phyloP scores from a whole-genome alignment of 768 basidiomycete species.

The Rhizopogon rudus region DNA sequence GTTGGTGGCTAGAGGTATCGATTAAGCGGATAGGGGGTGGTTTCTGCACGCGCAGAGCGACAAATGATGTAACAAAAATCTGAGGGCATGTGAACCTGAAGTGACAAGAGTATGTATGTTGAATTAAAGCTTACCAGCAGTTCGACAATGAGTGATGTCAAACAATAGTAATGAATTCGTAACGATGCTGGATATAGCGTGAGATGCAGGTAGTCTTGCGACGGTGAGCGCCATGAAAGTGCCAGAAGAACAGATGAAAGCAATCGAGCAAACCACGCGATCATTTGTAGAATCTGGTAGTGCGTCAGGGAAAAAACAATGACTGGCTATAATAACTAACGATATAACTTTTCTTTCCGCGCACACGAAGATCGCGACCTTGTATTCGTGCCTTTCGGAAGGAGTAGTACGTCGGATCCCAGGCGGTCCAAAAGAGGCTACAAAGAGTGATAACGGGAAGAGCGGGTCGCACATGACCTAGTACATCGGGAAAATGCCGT shows the following conservation, averaged over 20 bases:
- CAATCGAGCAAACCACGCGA: slow-evolving; percentile 54
- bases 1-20: slow-evolving; percentile 43
- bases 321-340: slow-evolving; percentile 33
- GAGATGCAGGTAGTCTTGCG: slow-evolving; percentile 34
- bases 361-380: slow-evolving; percentile 65
- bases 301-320: slow-evolving; percentile 1
- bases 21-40: slow-evolving; percentile 71
- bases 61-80: slow-evolving; percentile 48
- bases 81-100: slow-evolving; percentile 20
- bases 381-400: slow-evolving; percentile 57
- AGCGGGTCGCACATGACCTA: slow-evolving; percentile 26
- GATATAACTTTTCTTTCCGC: slow-evolving; percentile 58
- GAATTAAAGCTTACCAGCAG: slow-evolving; percentile 41
- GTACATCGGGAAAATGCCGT: slow-evolving; percentile 12
- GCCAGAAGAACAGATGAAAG: slow-evolving; percentile 42
- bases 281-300: slow-evolving; percentile 53
- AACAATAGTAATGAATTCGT: slow-evolving; percentile 42
- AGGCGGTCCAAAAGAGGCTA: slow-evolving; percentile 75
- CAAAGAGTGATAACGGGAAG: slow-evolving; percentile 48
- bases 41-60: slow-evolving; percentile 56
- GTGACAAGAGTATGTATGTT: background rate
- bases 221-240: slow-evolving; percentile 35
- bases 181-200: slow-evolving; percentile 30
- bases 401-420: slow-evolving; percentile 79
- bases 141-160: slow-evolving; percentile 44